A percentile compares a stretch with the other conserved stretches of the same genome.
Evolutionary conservation across 805 yeast genomes (phyloP).

Genomic region (Metschnikowia lachancei): DNA sequence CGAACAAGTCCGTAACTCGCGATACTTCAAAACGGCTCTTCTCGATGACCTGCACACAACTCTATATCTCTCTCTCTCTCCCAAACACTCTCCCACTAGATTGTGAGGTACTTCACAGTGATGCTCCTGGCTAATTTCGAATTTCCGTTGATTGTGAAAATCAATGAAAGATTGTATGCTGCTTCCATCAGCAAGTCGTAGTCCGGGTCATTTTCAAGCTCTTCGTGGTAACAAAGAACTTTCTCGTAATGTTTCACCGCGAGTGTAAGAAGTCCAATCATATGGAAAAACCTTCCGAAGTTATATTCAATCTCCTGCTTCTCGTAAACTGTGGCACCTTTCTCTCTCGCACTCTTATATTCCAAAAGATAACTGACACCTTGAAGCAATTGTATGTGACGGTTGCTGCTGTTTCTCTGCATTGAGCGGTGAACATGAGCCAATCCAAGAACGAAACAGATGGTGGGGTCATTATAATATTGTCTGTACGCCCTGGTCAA

Average conservation of each 20-base stretch:
- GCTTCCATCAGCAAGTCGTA: constrained; percentile 71
- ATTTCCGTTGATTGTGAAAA: constrained; percentile 77
- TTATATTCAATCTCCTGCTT: constrained; percentile 79
- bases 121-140: constrained; percentile 57
- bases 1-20: neutral
- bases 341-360: constrained; percentile 55
- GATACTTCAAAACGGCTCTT: neutral
- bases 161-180: constrained; percentile 77
- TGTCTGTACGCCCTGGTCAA: constrained; percentile 65
- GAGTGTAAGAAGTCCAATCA: constrained; percentile 69
- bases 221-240: constrained; percentile 49
- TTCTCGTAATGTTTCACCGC: constrained; percentile 74
- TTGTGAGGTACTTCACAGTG: constrained; percentile 61
- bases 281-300: constrained; percentile 79
- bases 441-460: constrained; percentile 70
- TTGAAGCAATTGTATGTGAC: constrained; percentile 85
- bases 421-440: constrained; percentile 86
- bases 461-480: constrained; percentile 72
- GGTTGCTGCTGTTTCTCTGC: constrained; percentile 81
- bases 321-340: constrained; percentile 44
- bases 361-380: constrained; percentile 78
- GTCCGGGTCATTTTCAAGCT: constrained; percentile 37
- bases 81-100: too few relatives aligned
- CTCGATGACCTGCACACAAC: constrained; percentile 7
- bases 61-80: too few relatives aligned